Conservation (phyloP, 2,329 filamentous ascomycete species). For the Curvularia sp. region DNA sequence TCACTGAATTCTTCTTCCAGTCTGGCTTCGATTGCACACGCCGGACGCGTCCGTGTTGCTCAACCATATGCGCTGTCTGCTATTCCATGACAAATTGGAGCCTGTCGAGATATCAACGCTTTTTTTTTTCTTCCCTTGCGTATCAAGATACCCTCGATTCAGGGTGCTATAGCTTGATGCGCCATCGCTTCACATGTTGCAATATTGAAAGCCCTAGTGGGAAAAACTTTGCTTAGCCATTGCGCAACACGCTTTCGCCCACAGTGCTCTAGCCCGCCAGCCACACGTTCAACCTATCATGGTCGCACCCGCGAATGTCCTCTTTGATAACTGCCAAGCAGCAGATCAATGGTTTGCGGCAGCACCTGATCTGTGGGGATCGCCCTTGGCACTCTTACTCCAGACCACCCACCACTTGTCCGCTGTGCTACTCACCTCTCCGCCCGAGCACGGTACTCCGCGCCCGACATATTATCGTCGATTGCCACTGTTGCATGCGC, state of each 20-base stretch:
- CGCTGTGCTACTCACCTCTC: constrained; percentile 12
- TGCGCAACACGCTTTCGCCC: constrained; percentile 8
- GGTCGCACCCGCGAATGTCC: constrained; percentile 7
- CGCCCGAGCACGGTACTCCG: constrained; percentile 22
- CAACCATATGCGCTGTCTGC: constrained; percentile 25
- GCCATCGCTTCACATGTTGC: constrained; percentile 23
- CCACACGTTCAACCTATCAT: constrained; percentile 8
- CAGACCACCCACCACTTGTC: constrained; percentile 12
- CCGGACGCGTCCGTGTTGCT: constrained; percentile 12
- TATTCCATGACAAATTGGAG: constrained; percentile 24
- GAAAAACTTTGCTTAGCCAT: constrained; percentile 15
- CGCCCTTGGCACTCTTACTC: constrained; percentile 20
- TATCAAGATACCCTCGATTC: constrained; percentile 27
- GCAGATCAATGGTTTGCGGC: constrained; percentile 23
- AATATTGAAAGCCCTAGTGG: constrained; percentile 11
- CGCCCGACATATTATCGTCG: constrained; percentile 11
- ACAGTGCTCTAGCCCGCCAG: constrained; percentile 18
- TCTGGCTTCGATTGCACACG: constrained; percentile 14
- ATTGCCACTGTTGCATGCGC: not conserved
- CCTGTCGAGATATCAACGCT: constrained; percentile 22
- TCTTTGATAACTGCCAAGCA: constrained; percentile 13
- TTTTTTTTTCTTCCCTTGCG: not conserved
- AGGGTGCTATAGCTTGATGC: constrained; percentile 26
- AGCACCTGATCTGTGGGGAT: constrained; percentile 21
- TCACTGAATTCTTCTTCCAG: constrained; percentile 23